Base-by-base conservation (phyloP, 768 basidiomycete genomes). In the Polyporus arcularius region DNA sequence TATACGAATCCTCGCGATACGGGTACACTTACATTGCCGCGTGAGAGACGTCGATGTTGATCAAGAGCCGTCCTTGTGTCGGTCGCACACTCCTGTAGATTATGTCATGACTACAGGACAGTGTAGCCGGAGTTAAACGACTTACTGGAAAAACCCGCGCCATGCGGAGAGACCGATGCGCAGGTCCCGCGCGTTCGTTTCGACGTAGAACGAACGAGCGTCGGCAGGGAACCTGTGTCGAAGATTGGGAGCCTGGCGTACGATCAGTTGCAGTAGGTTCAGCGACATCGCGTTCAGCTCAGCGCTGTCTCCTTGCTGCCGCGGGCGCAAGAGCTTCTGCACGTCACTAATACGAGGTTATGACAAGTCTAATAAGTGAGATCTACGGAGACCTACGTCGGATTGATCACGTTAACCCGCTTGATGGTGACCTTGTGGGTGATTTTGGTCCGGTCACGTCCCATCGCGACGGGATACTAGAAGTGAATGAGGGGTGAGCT, bases 61-160 rank as follows among this genome's bases (percentile, higher is more conserved):
- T 56, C 3, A 62, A 21, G 0, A 69, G 53, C 10, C 47, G 45
- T 1, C 38, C 50, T 4, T 60, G 32, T 3, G 63, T 60, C 1
- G 68, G 68, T 10, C 68, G 65, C 1, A 69, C 68, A 55, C 65
- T 66, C 65, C 68, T 69, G 38, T 14, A 49, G 9, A 31, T 0
- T 3, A n/a, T 39, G 32, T 30, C 4, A 42, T 45, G n/a, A 2
- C 14, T 12, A 4, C 3, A 10, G 8, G 21, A 9, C 11, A 16
- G 40, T 26, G 14, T 6, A n/a, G 18, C 4, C 35, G 45, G 26
- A 21, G 21, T 26, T 26, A 2, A 35, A 57, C 10, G 7, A 32
- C 61, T 41, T 12, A 68, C 65, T 68, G 67, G 53, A 65, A 68
- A 21, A 53, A 64, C 0, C 64, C 65, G 11, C 63, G 60, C 60